phyloP scores from a whole-genome alignment of 1,139 yeast species.

The Tardiomyces blankii region DNA sequence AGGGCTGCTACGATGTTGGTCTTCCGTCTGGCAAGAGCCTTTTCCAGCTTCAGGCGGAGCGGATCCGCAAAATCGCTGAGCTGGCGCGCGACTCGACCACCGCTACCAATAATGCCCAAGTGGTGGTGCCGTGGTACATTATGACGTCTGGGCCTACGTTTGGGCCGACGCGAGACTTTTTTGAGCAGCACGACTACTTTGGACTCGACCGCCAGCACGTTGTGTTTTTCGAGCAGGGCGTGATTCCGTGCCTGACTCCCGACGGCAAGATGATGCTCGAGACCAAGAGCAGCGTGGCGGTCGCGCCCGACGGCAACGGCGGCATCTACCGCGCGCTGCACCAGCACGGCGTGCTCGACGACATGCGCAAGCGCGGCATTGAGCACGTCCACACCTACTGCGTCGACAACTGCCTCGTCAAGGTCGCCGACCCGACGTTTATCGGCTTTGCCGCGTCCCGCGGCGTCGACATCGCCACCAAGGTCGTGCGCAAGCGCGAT shows the following conservation, averaged over 20 bases:
- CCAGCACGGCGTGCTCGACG: constrained; percentile 54
- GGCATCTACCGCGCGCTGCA: constrained; percentile 83
- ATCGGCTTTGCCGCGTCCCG: constrained; percentile 65
- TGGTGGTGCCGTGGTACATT: constrained; percentile 67
- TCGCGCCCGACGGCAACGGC: constrained; percentile 98
- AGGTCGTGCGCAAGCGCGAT: constrained; percentile 87
- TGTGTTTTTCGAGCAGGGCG: constrained; percentile 85
- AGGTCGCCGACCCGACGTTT: constrained; percentile 90
- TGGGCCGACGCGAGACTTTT: constrained; percentile 61
- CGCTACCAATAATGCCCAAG: constrained; percentile 19
- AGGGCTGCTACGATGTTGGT: constrained; percentile 85
- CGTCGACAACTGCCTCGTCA: constrained; percentile 87
- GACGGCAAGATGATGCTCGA: constrained; percentile 68
- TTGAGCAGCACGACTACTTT: constrained; percentile 49
- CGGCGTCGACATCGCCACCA: constrained; percentile 71
- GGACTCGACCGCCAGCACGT: constrained; percentile 55
- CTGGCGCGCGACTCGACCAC: constrained; percentile 34
- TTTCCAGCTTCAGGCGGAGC: constrained; percentile 90
- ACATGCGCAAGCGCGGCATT: constrained; percentile 57
- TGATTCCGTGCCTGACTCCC: constrained; percentile 74
- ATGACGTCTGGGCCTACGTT: constrained; percentile 96
- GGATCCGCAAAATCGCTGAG: constrained; percentile 51
- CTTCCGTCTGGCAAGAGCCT: constrained; percentile 76
- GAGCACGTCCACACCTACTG: constrained; percentile 94
- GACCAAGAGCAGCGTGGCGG: constrained; percentile 44